Percentiles rank a stretch among this genome's conserved stretches.
phyloP scores from a whole-genome alignment of 1,284 basidiomycete genomes.

The Ustilago curta region DNA sequence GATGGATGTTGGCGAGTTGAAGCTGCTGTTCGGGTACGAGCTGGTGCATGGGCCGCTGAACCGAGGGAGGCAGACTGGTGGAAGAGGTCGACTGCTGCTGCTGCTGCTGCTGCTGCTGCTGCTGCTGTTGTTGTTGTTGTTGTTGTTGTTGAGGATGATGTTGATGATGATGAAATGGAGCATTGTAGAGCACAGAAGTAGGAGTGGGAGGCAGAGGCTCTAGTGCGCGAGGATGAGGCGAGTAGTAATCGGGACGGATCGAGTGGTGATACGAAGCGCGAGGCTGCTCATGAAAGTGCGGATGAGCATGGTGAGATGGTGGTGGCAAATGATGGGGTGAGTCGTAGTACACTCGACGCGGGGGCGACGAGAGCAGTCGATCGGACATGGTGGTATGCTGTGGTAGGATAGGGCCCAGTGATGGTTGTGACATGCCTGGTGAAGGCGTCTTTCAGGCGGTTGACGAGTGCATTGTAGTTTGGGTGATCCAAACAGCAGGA shows the following conservation, averaged over 20 bases:
- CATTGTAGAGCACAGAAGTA: neutral
- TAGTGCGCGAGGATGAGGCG: neutral
- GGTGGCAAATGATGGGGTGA: neutral
- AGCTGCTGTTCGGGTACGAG: conserved; percentile 48
- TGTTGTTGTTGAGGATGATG: neutral
- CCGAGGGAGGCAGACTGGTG: conserved; percentile 17
- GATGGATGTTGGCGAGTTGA: conserved; percentile 43
- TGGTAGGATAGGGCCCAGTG: neutral
- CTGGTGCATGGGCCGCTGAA: conserved; percentile 33
- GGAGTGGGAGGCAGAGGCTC: neutral
- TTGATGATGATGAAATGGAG: neutral
- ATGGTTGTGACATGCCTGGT: conserved; percentile 13
- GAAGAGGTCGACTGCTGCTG: neutral
- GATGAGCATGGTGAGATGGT: neutral
- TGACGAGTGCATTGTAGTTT: conserved; percentile 9
- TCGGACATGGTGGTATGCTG: conserved; percentile 4
- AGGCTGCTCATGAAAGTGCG: conserved; percentile 1
- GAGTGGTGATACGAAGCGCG: conserved; percentile 12
- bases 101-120: too few relatives aligned
- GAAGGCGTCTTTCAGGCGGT: conserved; percentile 11
- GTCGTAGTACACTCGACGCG: conserved; percentile 14
- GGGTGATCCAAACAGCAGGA: too few relatives aligned
- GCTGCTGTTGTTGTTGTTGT: too few relatives aligned
- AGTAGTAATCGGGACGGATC: neutral
- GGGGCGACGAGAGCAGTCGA: conserved; percentile 14